Evolutionary conservation across 768 basidiomycete genomes (phyloP).

Genomic region (Suillus fuscotomentosus): DNA sequence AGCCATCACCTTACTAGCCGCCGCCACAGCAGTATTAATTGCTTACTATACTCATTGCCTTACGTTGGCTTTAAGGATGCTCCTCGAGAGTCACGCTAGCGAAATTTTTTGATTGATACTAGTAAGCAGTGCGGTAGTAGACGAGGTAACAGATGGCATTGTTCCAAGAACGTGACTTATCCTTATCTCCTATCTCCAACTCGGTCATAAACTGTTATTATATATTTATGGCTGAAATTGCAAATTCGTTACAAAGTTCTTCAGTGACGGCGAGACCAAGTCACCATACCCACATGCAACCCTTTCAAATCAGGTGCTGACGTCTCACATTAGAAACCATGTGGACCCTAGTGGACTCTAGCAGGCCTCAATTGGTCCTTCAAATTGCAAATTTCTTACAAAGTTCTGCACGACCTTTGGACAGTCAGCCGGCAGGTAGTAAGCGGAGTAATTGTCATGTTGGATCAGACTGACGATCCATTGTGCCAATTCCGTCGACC

Average conservation of each 20-base stretch:
- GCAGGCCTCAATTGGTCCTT: not conserved
- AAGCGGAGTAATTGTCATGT: too few relatives aligned
- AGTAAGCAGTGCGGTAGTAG: not conserved
- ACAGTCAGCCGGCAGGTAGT: not conserved
- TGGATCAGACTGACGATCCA: too few relatives aligned
- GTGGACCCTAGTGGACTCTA: not conserved
- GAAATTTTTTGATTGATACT: not conserved
- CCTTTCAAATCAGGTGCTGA: not conserved
- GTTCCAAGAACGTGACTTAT: not conserved
- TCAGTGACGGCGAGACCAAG: not conserved
- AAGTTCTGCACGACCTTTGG: not conserved
- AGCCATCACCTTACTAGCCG: not conserved
- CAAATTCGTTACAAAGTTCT: not conserved
- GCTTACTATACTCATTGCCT: not conserved
- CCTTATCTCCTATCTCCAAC: slow-evolving; percentile 1
- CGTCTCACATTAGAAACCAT: not conserved
- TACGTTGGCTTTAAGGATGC: not conserved
- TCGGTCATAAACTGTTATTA: not conserved
- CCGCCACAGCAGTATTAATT: not conserved
- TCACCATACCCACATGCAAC: not conserved
- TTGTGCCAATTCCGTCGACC: not conserved
- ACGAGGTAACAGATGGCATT: not conserved
- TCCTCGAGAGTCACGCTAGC: not conserved
- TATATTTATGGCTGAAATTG: not conserved
- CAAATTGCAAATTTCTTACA: not conserved